Conservation (phyloP, 148 eudicot genomes). For the Spergularia bocconei region DNA sequence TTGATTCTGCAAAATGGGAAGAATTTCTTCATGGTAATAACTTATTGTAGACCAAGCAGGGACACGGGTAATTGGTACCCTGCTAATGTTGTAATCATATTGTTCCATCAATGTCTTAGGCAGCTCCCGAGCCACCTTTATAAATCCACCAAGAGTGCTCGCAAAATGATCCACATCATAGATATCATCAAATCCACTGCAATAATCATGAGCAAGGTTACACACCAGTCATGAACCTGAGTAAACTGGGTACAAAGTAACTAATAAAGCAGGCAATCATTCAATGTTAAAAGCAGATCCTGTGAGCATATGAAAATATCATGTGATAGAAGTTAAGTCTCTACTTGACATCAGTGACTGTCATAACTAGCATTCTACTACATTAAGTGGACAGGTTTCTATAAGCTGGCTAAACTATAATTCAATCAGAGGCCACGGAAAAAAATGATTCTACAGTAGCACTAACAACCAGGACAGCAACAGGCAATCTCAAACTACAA, state of each 20-base stretch:
- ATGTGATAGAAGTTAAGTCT: background rate
- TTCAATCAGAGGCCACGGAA: too few species aligned
- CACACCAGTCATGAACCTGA: background rate
- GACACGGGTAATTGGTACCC: slow-evolving; percentile 51
- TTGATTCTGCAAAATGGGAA: slow-evolving; percentile 57
- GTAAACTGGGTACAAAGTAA: background rate
- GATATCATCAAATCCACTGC: slow-evolving; percentile 72
- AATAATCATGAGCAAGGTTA: slow-evolving; percentile 1
- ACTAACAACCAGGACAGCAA: background rate
- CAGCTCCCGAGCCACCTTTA: slow-evolving; percentile 49
- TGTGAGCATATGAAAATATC: background rate
- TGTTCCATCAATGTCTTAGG: slow-evolving; percentile 54
- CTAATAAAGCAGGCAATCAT: background rate
- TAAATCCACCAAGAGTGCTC: slow-evolving; percentile 44
- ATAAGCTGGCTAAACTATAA: too few species aligned
- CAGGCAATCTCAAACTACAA: background rate
- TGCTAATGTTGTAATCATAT: slow-evolving; percentile 51
- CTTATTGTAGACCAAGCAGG: slow-evolving; percentile 76
- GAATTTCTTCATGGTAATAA: slow-evolving; percentile 58
- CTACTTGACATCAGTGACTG: background rate
- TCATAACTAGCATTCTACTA: background rate
- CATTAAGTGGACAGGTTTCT: too few species aligned
- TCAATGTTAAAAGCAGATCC: background rate
- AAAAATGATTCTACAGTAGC: background rate
- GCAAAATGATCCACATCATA: slow-evolving; percentile 73